These are phyloP conservation scores for Yamadazyma blattariae DNA, from an alignment of 1,139 yeast genomes.

Conservation along the genomic window DNA sequence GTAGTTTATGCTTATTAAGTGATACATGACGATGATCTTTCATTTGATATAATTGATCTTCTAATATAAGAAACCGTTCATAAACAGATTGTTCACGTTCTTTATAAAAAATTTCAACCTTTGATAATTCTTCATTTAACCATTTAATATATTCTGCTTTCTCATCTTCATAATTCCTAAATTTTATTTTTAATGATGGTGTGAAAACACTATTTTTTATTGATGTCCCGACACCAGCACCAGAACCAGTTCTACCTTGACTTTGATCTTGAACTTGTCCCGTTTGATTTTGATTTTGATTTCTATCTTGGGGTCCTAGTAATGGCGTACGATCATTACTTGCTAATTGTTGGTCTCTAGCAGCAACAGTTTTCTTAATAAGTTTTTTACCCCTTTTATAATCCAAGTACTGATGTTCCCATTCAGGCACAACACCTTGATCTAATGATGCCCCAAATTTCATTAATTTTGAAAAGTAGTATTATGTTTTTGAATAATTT, in stretches of 20 bases:
- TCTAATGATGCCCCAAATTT: conserved; percentile 60
- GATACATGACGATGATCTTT: conserved; percentile 46
- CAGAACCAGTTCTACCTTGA: background rate
- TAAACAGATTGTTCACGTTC: conserved; percentile 61
- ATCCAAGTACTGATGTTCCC: conserved; percentile 79
- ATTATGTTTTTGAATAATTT: too few relatives aligned
- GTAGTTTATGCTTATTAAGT: conserved; percentile 12
- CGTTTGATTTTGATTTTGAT: background rate
- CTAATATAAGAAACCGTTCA: conserved; percentile 58
- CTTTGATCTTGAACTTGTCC: conserved; percentile 6
- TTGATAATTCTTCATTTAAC: conserved; percentile 57
- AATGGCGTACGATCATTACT: conserved; percentile 31
- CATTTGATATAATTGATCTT: conserved; percentile 65
- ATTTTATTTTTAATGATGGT: conserved; percentile 16
- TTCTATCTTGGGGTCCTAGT: conserved; percentile 16
- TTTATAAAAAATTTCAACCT: conserved; percentile 59
- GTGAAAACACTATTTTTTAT: conserved; percentile 17
- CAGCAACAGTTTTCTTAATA: conserved; percentile 22
- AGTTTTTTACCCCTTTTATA: conserved; percentile 55
- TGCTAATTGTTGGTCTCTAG: background rate
- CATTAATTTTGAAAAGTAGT: too few relatives aligned
- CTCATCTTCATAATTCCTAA: conserved; percentile 23
- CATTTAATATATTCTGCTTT: conserved; percentile 52
- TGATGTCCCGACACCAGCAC: background rate
- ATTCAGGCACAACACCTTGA: conserved; percentile 74